Base-by-base conservation (phyloP, 2,329 filamentous ascomycete genomes). In the Pyrenophora tritici-repentis region DNA sequence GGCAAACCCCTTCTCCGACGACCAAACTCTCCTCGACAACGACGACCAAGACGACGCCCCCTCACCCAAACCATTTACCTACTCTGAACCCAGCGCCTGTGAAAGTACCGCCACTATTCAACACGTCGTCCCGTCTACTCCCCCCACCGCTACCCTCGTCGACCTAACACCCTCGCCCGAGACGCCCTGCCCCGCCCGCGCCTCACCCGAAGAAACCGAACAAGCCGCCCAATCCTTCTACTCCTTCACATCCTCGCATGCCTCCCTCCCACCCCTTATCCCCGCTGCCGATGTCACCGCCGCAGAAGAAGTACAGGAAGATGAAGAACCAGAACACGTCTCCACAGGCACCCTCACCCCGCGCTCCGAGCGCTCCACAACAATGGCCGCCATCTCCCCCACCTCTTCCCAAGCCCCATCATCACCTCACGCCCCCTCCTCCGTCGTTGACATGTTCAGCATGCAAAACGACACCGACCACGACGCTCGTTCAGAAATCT, bases 1-100 rank as follows among this genome's bases (percentile, higher is more conserved):
- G 42, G 71, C 73, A 1, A 76, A 80, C 43, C 78, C 78, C 4
- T 81, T 81, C 56, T 66, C 71, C 12, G 77, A 80, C 50, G 68
- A 71, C 34, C 51, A 68, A 20, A 66, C 78, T 1, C 72, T 78
- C 9, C 75, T 79, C 29, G 78, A 79, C 32, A 65, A 72, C 42
- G 58, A 63, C 44, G 59, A 66, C 46, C 56, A 68, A 7, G 63
- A 72, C 14, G 66, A 72, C 42, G 61, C 67, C 2, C 64, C 64
- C 3, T 62, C 67, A 9, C 65, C 67, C 0, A 59, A 66, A n/a
- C 55, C 64, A 0, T 68, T 68, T 32, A 55, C 47, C 16, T 66
- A 68, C 50, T 50, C 56, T 42, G 69, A 71, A 35, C 47, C 45
- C 9, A 37, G 24, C 8, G 61, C 67, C 32, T 63, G 66, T 50